phyloP scores from a whole-genome alignment of 2,329 filamentous ascomycete species.

The Cercospora beticola region DNA sequence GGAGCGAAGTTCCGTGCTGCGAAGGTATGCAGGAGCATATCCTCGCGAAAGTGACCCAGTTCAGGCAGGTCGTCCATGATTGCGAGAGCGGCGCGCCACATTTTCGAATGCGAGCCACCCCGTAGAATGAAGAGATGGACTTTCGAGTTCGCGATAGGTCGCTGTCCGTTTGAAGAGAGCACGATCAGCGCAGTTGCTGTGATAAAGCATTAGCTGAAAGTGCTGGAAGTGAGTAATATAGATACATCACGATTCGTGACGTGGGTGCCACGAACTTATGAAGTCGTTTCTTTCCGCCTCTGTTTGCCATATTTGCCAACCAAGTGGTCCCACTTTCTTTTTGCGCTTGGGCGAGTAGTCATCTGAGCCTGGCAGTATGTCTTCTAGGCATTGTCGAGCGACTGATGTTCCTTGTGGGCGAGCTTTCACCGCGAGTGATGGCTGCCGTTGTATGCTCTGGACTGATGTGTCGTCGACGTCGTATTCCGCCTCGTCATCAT shows the following conservation, averaged over 20 bases:
- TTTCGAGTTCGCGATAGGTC: slow-evolving; percentile 2
- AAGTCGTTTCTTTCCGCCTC: slow-evolving; percentile 20
- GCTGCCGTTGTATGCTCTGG: neutral
- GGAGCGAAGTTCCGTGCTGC: neutral
- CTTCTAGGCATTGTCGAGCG: slow-evolving; percentile 10
- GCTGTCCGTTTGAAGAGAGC: slow-evolving; percentile 22
- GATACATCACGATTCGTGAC: neutral
- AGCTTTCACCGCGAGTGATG: neutral
- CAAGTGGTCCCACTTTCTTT: neutral
- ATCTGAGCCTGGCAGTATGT: slow-evolving; percentile 13
- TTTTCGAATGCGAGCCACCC: neutral
- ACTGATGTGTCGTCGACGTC: neutral
- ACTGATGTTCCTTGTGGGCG: neutral
- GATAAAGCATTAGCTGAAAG: neutral
- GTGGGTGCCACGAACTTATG: slow-evolving; percentile 16
- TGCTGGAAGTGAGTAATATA: neutral
- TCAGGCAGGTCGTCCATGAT: slow-evolving; percentile 13
- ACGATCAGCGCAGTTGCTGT: slow-evolving; percentile 18
- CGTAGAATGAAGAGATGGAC: slow-evolving; percentile 19
- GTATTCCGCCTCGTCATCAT: neutral
- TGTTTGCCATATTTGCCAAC: slow-evolving; percentile 19
- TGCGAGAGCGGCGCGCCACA: slow-evolving; percentile 17
- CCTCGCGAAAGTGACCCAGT: neutral
- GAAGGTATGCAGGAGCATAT: slow-evolving; percentile 8
- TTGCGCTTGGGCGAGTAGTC: neutral